Percentiles rank a stretch among this genome's conserved stretches.
These are phyloP conservation scores for Capsicum pubescens DNA, from an alignment of 257 asterid genomes.

Conservation along the genomic window DNA sequence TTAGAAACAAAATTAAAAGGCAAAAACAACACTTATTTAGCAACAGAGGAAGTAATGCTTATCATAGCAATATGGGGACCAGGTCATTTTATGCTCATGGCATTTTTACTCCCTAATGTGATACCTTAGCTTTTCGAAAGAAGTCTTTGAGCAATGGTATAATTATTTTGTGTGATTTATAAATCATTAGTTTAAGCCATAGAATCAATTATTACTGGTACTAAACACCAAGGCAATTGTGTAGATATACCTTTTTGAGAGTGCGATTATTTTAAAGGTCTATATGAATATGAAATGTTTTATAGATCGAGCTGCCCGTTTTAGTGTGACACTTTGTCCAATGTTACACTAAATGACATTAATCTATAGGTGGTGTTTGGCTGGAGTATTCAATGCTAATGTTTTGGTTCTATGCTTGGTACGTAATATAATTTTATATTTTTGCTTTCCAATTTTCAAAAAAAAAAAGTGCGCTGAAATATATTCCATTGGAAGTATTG, in stretches of 20 bases:
- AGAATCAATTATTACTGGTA: background rate
- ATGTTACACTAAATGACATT: constrained; percentile 51
- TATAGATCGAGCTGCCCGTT: no score
- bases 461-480: constrained; percentile 15
- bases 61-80: no score
- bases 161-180: background rate
- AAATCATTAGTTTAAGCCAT: background rate
- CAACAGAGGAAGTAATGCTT: background rate
- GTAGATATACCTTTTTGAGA: background rate
- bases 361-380: constrained; percentile 49
- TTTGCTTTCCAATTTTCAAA: constrained; percentile 27
- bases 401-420: background rate
- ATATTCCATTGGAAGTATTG: constrained; percentile 27
- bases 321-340: constrained; percentile 41
- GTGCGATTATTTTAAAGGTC: background rate
- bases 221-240: no score
- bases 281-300: background rate
- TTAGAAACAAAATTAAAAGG: no score
- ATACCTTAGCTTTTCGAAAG: background rate
- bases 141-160: background rate
- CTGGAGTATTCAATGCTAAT: constrained; percentile 47
- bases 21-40: no score
- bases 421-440: background rate
- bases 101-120: constrained; percentile 30
- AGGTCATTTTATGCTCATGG: no score